These are phyloP conservation scores for Quercus engelmannii DNA, from an alignment of 306 rosid genomes.

Conservation along the genomic window DNA sequence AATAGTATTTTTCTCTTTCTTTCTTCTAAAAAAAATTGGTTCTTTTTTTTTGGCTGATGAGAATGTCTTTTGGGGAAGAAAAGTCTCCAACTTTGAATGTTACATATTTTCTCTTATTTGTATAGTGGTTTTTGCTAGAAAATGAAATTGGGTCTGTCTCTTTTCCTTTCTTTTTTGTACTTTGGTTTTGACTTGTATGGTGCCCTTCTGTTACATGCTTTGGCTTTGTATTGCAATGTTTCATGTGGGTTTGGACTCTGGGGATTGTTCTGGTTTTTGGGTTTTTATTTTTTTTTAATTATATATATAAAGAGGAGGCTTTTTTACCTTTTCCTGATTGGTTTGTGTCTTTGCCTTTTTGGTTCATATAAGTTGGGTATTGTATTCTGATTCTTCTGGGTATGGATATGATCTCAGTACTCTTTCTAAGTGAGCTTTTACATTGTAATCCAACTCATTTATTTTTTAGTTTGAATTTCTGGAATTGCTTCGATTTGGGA, in stretches of 20 bases:
- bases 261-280: not conserved
- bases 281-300: not conserved
- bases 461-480: not conserved
- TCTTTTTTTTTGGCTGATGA: not conserved
- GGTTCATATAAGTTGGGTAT: not conserved
- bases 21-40: not conserved
- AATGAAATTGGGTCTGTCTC: not conserved
- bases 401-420: not conserved
- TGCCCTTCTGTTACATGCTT: not conserved
- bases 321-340: not conserved
- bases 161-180: not conserved
- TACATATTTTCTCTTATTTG: not conserved
- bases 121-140: not conserved
- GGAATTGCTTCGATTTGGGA: not conserved
- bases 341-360: not conserved
- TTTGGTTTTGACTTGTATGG: not conserved
- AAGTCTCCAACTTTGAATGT: not conserved
- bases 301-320: not conserved
- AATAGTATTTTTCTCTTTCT: no score
- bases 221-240: not conserved
- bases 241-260: not conserved
- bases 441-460: not conserved
- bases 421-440: not conserved
- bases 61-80: not conserved
- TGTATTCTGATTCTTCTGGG: not conserved